Evolutionary conservation across 1,284 basidiomycete species (phyloP), one percentile per base, ranked within the genome.

Genomic region (Sporisorium exsertum): DNA sequence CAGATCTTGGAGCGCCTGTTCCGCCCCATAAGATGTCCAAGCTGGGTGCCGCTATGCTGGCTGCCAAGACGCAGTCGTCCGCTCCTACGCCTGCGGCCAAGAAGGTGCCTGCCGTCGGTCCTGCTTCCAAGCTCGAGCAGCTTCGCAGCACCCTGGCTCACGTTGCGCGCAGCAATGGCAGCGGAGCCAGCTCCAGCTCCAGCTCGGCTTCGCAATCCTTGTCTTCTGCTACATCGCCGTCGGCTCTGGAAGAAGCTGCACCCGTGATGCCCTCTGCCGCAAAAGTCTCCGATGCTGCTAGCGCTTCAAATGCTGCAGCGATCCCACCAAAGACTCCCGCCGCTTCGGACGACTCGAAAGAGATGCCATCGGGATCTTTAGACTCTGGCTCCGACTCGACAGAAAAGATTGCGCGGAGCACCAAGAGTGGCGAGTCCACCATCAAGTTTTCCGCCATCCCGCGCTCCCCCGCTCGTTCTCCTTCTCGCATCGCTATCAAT

Each of bases 381-480:
- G 72, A 75, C 18, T 66, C 67, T 16, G 49, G 59, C 43, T 65
- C 64, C n/a, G 72, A 75, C 27, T 62, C 63, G 55, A 70, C 66
- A 2, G 63, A 75, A 51, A 70, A 64, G 60, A 47, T 67, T 18
- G 54, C 56, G 13, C 37, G 42, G 8, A 59, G 54, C 24, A 61
- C 42, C 57, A 66, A 60, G 53, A 75, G 72, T 46, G 57, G 60
- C 33, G 72, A 70, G 32, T 75, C 72, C 9, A 75, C 72, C 33
- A 70, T 75, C 72, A 75, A 75, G 54, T 67, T 60, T 24, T 70
- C 72, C 9, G 67, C 72, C n/a, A 75, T 67, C 29, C 72, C 72
- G 18, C 72, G 72, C 3, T 75, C 72, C 27, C 72, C 72, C n/a
- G 43, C 58, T 18, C 64, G 72, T 26, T 75, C 72, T 32, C 67